Percentiles rank a stretch among this genome's conserved stretches.
Conservation (phyloP, 2,329 filamentous ascomycete genomes). For the Microdochium bolleyi region DNA sequence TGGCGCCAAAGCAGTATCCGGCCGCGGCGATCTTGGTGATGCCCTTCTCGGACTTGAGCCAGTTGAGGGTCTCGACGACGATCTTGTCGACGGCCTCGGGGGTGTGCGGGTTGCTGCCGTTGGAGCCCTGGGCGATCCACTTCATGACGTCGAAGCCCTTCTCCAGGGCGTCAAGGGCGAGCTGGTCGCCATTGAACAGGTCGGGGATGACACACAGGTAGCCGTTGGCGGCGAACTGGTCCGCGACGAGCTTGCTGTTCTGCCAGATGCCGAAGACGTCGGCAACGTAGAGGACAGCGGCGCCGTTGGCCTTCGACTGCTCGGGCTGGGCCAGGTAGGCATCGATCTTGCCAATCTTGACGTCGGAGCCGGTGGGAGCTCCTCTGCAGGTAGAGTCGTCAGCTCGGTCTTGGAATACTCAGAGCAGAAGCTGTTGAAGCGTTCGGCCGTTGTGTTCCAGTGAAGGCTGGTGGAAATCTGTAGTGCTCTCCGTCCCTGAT, state of each 20-base stretch:
- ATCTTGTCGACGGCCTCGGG: constrained; percentile 35
- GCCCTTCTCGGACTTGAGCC: constrained; percentile 46
- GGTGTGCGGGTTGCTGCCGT: constrained; percentile 42
- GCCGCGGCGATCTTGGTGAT: constrained; percentile 54
- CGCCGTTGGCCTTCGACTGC: constrained; percentile 23
- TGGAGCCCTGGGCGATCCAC: constrained; percentile 34
- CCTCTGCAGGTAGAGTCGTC: constrained; percentile 26
- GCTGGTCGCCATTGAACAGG: constrained; percentile 58
- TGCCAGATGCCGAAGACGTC: constrained; percentile 47
- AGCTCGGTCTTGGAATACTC: constrained; percentile 1
- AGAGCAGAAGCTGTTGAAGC: neutral
- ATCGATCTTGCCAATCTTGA: constrained; percentile 37
- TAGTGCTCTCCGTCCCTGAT: no score
- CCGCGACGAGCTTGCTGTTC: constrained; percentile 60
- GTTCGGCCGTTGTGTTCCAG: no score
- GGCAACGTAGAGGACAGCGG: constrained; percentile 36
- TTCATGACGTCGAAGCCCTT: constrained; percentile 30
- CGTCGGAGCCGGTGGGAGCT: constrained; percentile 32
- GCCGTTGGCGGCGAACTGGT: constrained; percentile 67
- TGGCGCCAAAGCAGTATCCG: constrained; percentile 72
- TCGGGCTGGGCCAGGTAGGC: constrained; percentile 41
- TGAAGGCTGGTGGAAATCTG: no score
- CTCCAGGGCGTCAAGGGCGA: constrained; percentile 39
- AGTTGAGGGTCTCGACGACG: constrained; percentile 43
- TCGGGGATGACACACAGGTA: constrained; percentile 65